Base-by-base conservation (phyloP, 148 eudicot species). In the Rhododendron ovatum region DNA sequence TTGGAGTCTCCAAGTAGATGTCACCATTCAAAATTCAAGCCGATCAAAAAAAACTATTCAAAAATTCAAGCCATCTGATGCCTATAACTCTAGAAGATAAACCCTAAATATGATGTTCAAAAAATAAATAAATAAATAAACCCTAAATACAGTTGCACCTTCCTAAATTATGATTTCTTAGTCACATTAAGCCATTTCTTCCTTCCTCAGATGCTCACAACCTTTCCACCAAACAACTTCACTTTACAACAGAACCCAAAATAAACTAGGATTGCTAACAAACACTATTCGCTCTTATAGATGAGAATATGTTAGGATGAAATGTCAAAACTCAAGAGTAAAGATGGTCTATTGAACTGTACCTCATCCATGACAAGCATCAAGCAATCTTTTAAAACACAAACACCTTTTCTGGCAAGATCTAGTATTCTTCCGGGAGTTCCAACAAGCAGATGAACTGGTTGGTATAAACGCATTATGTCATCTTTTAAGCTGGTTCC, bases 281-380 rank as follows among this genome's bases (percentile, higher is more conserved):
- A 39, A 67, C 53, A 71, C 20, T 8, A 55, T 47, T 45, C 4
- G 48, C 51, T 65, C 57, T 43, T 47, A 41, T 41, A 33, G 8
- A 24, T 26, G 12, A 86, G 33, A 80, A 18, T 18, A 18, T 17
- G 2, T n/a, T 77, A 14, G 18, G 37, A 33, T 76, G 11, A 76
- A 39, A 76, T 28, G 55, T 13, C 14, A 51, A 51, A 10, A 55
- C 45, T 50, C 55, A 75, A 30, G 76, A 71, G 76, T 5, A 71
- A 65, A 41, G 61, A 67, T 3, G 41, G 41, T 83, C 77, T 59
- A 10, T 30, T 35, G 43, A 15, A 48, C 50, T 65, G 43, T 91
- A 95, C 98, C 98, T 95, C 98, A 85, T 95, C 98, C 98, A 95
- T 91, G 71, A 91, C 89, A 39, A 95, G 94, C 98, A 95, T 91